Base-by-base conservation (phyloP, 2,329 filamentous ascomycete species). In the Fusarium oligoseptatum region DNA sequence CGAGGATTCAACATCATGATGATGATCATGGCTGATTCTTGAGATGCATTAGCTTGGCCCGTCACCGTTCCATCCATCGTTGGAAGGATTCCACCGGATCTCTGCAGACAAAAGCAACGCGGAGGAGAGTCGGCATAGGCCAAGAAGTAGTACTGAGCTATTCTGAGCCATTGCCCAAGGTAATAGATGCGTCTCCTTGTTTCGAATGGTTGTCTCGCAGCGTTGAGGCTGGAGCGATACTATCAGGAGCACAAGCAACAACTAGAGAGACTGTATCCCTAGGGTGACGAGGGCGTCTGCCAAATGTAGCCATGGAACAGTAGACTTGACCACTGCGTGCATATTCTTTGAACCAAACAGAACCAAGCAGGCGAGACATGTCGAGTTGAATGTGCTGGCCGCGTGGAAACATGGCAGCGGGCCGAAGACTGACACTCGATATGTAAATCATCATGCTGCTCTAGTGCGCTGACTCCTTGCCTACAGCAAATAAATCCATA, bases 351-450 rank as follows among this genome's bases (percentile, higher is more conserved):
- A 22, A 24, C 52, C 34, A 24, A 41, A 17, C 34, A 29, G 11
- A 34, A 24, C 52, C 20, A 37, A 60, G 6, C 15, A 29, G 20
- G 34, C 27, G 20, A 29, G 24, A 39, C 37, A 29, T 24, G 43
- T 43, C 34, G 57, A 60, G 36, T 15, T 32, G 17, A n/a, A 43
- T 41, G 15, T 58, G 57, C 20, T 48, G 32, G 41, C 14, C 41
- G 58, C 39, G 39, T 61, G 27, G 39, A 61, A 61, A 34, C 39
- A 45, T 61, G 27, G 58, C 41, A 62, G 6, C 45, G 27, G 32
- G 29, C 20, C 37, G n/a, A 32, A n/a, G 36, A 32, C 36, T 60
- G 34, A 24, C 36, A n/a, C 22, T 60, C 14, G 34, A 27, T 41
- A 60, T 39, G 34, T 39, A 37, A 60, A 39, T 43, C 22, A 29